phyloP scores from a whole-genome alignment of 345 rosid species.

The Syzygium aromaticum region DNA sequence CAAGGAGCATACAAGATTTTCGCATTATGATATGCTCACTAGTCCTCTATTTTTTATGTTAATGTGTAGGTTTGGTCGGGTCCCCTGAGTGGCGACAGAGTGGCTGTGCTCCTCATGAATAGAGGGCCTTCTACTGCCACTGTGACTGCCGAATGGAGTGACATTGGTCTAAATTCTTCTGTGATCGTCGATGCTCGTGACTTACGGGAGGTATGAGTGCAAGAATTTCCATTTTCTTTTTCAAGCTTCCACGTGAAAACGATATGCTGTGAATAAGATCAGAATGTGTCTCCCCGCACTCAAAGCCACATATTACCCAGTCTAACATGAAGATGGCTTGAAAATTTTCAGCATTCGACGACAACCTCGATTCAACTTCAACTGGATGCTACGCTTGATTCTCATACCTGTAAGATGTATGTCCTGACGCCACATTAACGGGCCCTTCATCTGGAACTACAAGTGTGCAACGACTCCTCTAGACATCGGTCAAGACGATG shows the following conservation, averaged over 20 bases:
- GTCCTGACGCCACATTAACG: conserved; percentile 13
- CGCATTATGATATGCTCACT: neutral
- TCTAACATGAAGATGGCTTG: neutral
- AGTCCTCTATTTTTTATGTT: neutral
- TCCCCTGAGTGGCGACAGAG: conserved; percentile 45
- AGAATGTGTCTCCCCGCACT: neutral
- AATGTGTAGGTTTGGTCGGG: conserved; percentile 61
- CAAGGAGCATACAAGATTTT: neutral
- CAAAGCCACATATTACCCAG: neutral
- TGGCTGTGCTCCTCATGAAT: conserved; percentile 55
- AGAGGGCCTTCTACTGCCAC: conserved; percentile 22
- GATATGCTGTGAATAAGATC: neutral
- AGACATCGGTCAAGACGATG: neutral
- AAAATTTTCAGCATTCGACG: conserved; percentile 5
- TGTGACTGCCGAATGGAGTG: conserved; percentile 66
- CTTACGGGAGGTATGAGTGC: conserved; percentile 58
- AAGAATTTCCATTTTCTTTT: neutral
- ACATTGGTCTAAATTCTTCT: conserved; percentile 43
- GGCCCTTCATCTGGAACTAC: neutral
- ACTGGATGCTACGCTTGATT: conserved; percentile 16
- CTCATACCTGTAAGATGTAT: conserved; percentile 36
- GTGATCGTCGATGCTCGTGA: conserved; percentile 48
- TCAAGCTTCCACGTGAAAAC: neutral
- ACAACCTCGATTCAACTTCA: neutral
- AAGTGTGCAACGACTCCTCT: neutral